phyloP scores from a whole-genome alignment of 352 stramenopile genomes.

The Phytophthora boehmeriae region DNA sequence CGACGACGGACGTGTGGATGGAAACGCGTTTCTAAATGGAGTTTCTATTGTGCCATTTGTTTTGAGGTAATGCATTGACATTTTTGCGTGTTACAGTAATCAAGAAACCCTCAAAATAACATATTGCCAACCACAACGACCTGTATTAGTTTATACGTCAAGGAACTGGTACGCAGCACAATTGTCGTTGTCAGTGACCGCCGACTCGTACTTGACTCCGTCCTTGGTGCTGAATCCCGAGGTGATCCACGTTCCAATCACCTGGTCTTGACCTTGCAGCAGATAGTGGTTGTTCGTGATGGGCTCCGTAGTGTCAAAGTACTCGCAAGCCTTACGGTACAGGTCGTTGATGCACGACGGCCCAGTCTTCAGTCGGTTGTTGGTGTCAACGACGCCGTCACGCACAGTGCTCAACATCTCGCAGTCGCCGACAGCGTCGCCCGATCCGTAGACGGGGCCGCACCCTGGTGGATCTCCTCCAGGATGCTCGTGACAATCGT shows the following conservation, averaged over 20 bases:
- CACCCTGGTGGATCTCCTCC: slow-evolving; percentile 48
- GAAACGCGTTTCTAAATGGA: neutral
- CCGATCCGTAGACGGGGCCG: slow-evolving; percentile 59
- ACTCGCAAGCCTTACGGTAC: slow-evolving; percentile 64
- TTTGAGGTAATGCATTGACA: too few species aligned
- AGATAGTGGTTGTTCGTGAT: slow-evolving; percentile 57
- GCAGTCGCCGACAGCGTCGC: slow-evolving; percentile 65
- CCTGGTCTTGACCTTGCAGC: slow-evolving; percentile 66
- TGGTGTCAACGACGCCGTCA: slow-evolving; percentile 64
- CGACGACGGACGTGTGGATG: slow-evolving; percentile 2
- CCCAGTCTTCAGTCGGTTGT: slow-evolving; percentile 63
- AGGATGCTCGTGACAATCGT: slow-evolving; percentile 53
- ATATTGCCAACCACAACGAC: neutral
- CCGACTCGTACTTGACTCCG: slow-evolving; percentile 55
- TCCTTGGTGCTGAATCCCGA: slow-evolving; percentile 69
- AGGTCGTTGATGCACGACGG: slow-evolving; percentile 62
- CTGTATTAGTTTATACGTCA: slow-evolving; percentile 23
- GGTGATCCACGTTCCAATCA: slow-evolving; percentile 69
- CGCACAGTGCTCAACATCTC: slow-evolving; percentile 64
- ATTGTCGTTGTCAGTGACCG: slow-evolving; percentile 37
- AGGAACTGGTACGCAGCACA: slow-evolving; percentile 52
- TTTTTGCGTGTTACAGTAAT: too few species aligned
- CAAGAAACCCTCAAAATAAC: too few species aligned
- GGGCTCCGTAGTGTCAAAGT: slow-evolving; percentile 45
- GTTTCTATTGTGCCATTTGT: too few species aligned